A percentile compares a stretch with the other conserved stretches of the same genome.
Evolutionary conservation across 2,329 filamentous ascomycete species (phyloP).

Genomic region (Paraphoma chrysanthemicola): DNA sequence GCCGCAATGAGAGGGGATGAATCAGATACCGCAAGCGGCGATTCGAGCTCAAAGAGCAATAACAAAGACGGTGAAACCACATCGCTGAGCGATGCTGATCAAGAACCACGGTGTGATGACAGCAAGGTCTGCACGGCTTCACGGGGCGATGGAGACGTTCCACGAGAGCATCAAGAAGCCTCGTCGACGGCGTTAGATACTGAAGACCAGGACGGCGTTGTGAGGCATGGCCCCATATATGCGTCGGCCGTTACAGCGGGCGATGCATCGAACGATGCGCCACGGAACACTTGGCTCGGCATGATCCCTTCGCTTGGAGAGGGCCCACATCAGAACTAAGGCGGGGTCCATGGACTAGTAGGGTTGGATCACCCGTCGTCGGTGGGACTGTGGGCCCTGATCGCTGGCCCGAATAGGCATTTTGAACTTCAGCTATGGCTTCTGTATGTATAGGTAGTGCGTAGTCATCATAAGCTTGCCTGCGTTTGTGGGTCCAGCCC

Average conservation of each 20-base stretch:
- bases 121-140: background rate
- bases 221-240: background rate
- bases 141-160: conserved; percentile 1
- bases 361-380: background rate
- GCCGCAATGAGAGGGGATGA: conserved; percentile 12
- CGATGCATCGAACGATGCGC: conserved; percentile 8
- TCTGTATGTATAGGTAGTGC: background rate
- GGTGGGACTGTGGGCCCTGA: background rate
- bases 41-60: background rate
- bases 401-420: background rate
- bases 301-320: conserved; percentile 15
- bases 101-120: conserved; percentile 1
- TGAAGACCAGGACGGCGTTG: conserved; percentile 7
- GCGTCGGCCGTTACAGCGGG: conserved; percentile 2
- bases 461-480: background rate
- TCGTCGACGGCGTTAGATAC: conserved; percentile 8
- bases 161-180: background rate
- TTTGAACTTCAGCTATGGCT: background rate
- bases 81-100: conserved; percentile 4
- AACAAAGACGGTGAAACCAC: background rate
- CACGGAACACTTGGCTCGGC: conserved; percentile 17
- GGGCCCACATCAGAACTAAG: conserved; percentile 6
- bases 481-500: background rate
- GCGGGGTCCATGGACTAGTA: background rate
- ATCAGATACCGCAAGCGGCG: background rate